Base-by-base conservation (phyloP, 2,329 filamentous ascomycete genomes). In the Dactylella cylindrospora region DNA sequence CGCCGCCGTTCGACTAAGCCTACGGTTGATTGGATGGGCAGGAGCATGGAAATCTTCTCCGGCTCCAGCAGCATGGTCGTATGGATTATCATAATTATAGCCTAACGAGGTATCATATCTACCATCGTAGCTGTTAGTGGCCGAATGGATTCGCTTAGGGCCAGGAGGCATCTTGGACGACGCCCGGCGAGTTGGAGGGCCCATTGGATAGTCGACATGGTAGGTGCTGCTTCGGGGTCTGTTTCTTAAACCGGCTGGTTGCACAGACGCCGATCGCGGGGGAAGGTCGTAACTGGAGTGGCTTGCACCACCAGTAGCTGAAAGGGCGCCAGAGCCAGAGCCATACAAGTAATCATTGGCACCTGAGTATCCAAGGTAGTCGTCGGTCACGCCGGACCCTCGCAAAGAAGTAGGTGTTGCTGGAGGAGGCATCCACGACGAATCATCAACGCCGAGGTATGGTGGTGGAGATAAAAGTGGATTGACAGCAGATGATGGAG, bases 1-100 rank as follows among this genome's bases (percentile, higher is more conserved):
- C 44, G 20, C 40, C 59, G 50, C 65, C 50, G 46, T 54, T 62
- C 40, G 66, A 47, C 31, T 67, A 38, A 50, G 66, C 54, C 53
- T 66, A 54, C 46, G 66, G 49, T 54, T 61, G 52, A 66, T 67
- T 36, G 41, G 65, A 43, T 46, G 54, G 25, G 57, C 57, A 44
- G 50, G 65, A 44, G 43, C 25, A 39, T 47, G 65, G 50, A 45
- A 62, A 38, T 60, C 51, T 8, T 67, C 64, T 19, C 51, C 31
- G 15, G 54, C 46, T 33, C 51, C 66, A 33, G 45, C 33, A 15
- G 65, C 44, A 31, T 60, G 45, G 26, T 65, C 66, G 28, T 64
- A 61, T 5, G 28, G 26, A 29, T 36, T 57, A 19, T 67, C 66
- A 13, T 54, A 64, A 25, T 66, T 62, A 28, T 68, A 68, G 29